Conservation (phyloP, 2,329 filamentous ascomycete species). For the Cytospora leucostoma region DNA sequence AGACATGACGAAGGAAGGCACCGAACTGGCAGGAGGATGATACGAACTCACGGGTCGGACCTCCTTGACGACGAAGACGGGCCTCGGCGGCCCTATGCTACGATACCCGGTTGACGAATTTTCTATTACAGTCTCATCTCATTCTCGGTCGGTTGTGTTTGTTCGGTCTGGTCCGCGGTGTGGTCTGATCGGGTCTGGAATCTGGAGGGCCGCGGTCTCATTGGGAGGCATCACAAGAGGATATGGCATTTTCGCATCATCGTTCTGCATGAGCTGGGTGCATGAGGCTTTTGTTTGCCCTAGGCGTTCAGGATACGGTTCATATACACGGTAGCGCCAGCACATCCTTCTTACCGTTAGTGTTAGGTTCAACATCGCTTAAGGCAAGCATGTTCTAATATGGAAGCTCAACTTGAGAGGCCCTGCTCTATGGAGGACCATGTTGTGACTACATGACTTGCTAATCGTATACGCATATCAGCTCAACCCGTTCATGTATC, state of each 20-base stretch:
- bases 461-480: too few species aligned
- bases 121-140: constrained; percentile 3
- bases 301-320: constrained; percentile 20
- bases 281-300: constrained; percentile 7
- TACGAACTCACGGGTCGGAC: not conserved
- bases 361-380: constrained; percentile 9
- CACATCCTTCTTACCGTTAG: constrained; percentile 11
- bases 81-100: constrained; percentile 6
- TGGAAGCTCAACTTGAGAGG: not conserved
- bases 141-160: not conserved
- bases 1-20: not conserved
- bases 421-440: not conserved
- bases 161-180: constrained; percentile 8
- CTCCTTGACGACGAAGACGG: constrained; percentile 1
- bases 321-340: constrained; percentile 24
- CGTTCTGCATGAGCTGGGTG: constrained; percentile 15
- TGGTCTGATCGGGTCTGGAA: constrained; percentile 12
- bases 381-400: constrained; percentile 12
- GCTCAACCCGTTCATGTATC: too few species aligned
- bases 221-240: constrained; percentile 16
- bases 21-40: not conserved
- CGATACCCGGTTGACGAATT: constrained; percentile 21
- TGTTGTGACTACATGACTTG: not conserved
- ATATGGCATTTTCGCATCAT: constrained; percentile 17
- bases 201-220: not conserved